These are phyloP conservation scores for Acanthamoeba castellanii DNA, from an alignment of 208 protist species.

Conservation along the genomic window DNA sequence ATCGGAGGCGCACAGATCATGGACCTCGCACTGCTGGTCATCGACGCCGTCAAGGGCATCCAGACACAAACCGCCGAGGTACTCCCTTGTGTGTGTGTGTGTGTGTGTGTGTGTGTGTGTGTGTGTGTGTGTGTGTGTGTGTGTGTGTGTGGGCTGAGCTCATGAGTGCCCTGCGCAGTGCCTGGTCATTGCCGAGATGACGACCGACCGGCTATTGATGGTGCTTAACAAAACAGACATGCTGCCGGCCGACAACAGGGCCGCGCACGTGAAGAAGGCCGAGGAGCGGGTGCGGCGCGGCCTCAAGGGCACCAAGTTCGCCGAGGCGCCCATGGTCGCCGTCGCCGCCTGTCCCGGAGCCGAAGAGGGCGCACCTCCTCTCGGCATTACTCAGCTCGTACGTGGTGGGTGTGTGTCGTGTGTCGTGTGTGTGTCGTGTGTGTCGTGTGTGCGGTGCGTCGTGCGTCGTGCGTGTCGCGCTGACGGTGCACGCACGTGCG, in stretches of 20 bases:
- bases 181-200: constrained; percentile 93
- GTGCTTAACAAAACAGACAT: constrained; percentile 98
- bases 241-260: constrained; percentile 83
- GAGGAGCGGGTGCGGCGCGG: constrained; percentile 74
- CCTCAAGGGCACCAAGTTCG: constrained; percentile 80
- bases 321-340: constrained; percentile 76
- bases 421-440: not conserved
- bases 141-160: too few relatives aligned
- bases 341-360: constrained; percentile 67
- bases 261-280: constrained; percentile 80
- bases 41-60: constrained; percentile 97
- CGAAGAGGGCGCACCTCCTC: not conserved
- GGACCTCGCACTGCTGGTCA: constrained; percentile 97
- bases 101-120: not conserved
- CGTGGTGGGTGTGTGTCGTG: not conserved
- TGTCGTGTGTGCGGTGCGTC: not conserved
- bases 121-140: not conserved
- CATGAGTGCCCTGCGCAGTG: constrained; percentile 71
- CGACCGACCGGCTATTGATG: constrained; percentile 93
- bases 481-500: not conserved
- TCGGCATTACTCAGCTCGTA: not conserved
- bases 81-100: not conserved
- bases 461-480: not conserved
- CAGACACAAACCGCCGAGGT: constrained; percentile 98
- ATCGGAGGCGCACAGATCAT: constrained; percentile 97